Percentiles rank a stretch among this genome's conserved stretches.
Evolutionary conservation across 352 stramenopile species (phyloP).

Genomic region (Paralagenidium karlingii): DNA sequence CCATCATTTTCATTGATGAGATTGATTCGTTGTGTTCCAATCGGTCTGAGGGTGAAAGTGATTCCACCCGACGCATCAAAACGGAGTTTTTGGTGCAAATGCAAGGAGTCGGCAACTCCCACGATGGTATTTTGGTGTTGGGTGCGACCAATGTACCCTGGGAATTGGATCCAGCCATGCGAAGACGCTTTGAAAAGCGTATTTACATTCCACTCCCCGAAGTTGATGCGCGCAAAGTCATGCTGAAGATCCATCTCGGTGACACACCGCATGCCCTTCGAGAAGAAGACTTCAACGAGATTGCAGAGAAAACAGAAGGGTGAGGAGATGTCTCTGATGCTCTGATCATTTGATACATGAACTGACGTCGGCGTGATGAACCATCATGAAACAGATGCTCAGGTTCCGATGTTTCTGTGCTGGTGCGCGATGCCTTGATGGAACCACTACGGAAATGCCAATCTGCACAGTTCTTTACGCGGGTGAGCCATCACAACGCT

Average conservation of each 20-base stretch:
- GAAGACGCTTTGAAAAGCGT: slow-evolving; percentile 96
- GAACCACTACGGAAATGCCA: slow-evolving; percentile 95
- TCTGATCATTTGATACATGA: neutral
- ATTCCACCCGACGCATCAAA: slow-evolving; percentile 93
- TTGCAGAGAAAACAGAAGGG: slow-evolving; percentile 90
- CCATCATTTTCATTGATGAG: slow-evolving; percentile 98
- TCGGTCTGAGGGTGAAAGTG: slow-evolving; percentile 90
- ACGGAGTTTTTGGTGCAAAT: slow-evolving; percentile 98
- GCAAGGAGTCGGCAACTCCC: slow-evolving; percentile 89
- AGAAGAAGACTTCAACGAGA: slow-evolving; percentile 88
- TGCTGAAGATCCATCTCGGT: slow-evolving; percentile 97
- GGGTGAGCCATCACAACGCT: slow-evolving; percentile 16
- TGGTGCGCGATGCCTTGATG: slow-evolving; percentile 97
- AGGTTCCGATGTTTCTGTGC: slow-evolving; percentile 94
- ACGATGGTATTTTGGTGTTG: slow-evolving; percentile 90
- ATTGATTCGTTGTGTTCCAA: slow-evolving; percentile 93
- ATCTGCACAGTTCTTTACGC: slow-evolving; percentile 88
- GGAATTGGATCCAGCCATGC: slow-evolving; percentile 95
- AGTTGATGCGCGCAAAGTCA: slow-evolving; percentile 79
- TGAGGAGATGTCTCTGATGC: slow-evolving; percentile 14
- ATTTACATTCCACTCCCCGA: slow-evolving; percentile 98
- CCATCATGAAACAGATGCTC: slow-evolving; percentile 37
- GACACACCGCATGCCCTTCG: slow-evolving; percentile 92
- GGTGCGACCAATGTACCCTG: slow-evolving; percentile 98
- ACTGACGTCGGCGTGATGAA: neutral